Base-by-base conservation (phyloP, 2,329 filamentous ascomycete species). In the Aspergillus hortae region DNA sequence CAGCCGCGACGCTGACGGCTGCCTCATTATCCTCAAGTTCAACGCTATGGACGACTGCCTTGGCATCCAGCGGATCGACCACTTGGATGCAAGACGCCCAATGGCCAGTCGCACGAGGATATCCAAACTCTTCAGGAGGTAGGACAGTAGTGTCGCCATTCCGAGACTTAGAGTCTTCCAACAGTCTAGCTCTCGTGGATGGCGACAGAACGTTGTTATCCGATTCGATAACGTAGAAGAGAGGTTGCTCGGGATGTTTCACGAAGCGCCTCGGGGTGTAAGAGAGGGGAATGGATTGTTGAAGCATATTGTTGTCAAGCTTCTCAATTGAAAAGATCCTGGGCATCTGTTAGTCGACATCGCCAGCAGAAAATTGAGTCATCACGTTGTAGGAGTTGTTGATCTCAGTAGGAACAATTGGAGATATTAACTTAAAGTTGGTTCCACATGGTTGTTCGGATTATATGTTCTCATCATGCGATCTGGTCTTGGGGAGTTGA, bases 381-480 rank as follows among this genome's bases (percentile, higher is more conserved):
- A 38, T 44, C 44, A 38, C 33, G 11, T 33, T 17, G 42, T 23
- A 42, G 21, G 48, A 21, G 12, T 4, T 23, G 30, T 57, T 56
- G 63, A 65, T 75, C 70, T 95, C 91, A 95, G 91, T 85, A 95
- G 90, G 90, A 95, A 95, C 91, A 95, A 95, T 95, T 95, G 90
- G 86, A 80, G 66, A 66, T 65, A 73, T 70, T 69, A 71, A 74
- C 56, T 63, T 72, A 69, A 66, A 62, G 65, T 60, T 72, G 73
- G 67, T 61, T 78, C 79, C 77, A 74, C 71, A 77, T 68, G 47
- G 47, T 58, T 44, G 44, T 71, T 68, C 63, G 51, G 59, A 60
- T 67, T 66, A 65, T 63, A 66, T n/a, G 65, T 66, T 71, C 67
- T 73, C 72, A 77, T 73, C 69, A 67, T 67, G 67, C 70, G 70